A percentile compares a stretch with the other conserved stretches of the same genome.
phyloP scores from a whole-genome alignment of 371 early-diverging fungal genomes.

The Lichtheimia corymbifera region DNA sequence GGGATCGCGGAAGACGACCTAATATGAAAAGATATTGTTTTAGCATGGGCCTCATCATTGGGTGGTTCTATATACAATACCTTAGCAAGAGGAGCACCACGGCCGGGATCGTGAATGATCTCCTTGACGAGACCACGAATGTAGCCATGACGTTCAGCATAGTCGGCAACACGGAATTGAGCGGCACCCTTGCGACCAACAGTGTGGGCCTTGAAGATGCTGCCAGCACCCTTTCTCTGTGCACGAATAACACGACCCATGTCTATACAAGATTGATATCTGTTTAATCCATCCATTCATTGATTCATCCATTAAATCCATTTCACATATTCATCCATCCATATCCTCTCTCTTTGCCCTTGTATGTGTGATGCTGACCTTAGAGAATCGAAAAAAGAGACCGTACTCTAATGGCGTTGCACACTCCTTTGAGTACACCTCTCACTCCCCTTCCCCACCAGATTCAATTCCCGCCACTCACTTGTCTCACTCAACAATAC shows the following conservation, averaged over 20 bases:
- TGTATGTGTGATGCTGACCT: not conserved
- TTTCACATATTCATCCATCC: slow-evolving; percentile 1
- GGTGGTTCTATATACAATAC: slow-evolving; percentile 36
- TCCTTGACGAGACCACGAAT: slow-evolving; percentile 97
- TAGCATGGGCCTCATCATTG: not conserved
- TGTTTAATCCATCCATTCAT: not conserved
- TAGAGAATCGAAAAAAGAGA: not conserved
- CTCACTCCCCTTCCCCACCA: not conserved
- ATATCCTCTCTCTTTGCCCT: not conserved
- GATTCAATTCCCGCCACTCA: not conserved
- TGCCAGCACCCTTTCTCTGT: slow-evolving; percentile 98
- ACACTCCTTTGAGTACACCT: not conserved
- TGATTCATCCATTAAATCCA: not conserved
- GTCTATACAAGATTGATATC: slow-evolving; percentile 16
- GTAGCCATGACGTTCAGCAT: slow-evolving; percentile 97
- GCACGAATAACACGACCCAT: slow-evolving; percentile 85
- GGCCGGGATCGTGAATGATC: slow-evolving; percentile 99
- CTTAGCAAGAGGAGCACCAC: slow-evolving; percentile 99
- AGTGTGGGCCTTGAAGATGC: slow-evolving; percentile 97
- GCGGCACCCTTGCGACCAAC: slow-evolving; percentile 97
- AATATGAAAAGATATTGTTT: slow-evolving; percentile 18
- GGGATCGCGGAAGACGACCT: slow-evolving; percentile 56
- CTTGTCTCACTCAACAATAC: not conserved
- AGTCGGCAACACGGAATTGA: slow-evolving; percentile 92
- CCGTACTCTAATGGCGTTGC: not conserved